phyloP scores from a whole-genome alignment of 2,329 filamentous ascomycete genomes.

The Harringtonia aguacate region DNA sequence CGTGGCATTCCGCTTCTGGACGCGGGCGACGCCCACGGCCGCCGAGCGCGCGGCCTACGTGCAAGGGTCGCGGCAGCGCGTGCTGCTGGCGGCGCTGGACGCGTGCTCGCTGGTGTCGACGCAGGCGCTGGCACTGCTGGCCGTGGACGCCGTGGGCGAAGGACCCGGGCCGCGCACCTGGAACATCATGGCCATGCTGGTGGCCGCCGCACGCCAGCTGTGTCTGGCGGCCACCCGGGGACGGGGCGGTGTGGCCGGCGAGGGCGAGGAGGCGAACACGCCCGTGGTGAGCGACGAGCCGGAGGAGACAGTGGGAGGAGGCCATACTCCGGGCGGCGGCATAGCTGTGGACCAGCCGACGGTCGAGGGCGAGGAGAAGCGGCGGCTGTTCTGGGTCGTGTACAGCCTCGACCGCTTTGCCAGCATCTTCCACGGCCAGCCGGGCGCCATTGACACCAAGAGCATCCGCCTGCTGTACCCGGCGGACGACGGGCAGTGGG shows the following conservation, averaged over 20 bases:
- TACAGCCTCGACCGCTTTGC: conserved; percentile 10
- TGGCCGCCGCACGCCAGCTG: conserved; percentile 7
- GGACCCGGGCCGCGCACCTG: conserved; percentile 8
- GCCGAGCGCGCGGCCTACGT: conserved; percentile 2
- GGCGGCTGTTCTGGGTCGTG: conserved; percentile 10
- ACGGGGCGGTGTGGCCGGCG: too few relatives aligned
- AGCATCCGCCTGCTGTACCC: conserved; percentile 8
- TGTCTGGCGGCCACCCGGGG: conserved; percentile 3
- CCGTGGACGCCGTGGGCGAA: conserved; percentile 7
- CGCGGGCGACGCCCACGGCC: neutral
- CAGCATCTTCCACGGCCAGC: conserved; percentile 8
- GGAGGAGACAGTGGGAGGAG: neutral
- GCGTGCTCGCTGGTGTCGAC: conserved; percentile 3
- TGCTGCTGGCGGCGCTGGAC: conserved; percentile 7
- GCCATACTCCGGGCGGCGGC: too few relatives aligned
- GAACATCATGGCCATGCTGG: conserved; percentile 11
- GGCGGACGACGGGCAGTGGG: conserved; percentile 6
- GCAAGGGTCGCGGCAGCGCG: conserved; percentile 1
- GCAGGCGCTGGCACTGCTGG: conserved; percentile 7
- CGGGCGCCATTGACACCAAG: conserved; percentile 6
- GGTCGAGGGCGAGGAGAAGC: conserved; percentile 8
- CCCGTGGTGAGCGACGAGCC: conserved; percentile 2
- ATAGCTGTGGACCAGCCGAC: neutral
- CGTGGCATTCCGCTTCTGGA: conserved; percentile 7
- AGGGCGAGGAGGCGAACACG: conserved; percentile 1